Base-by-base conservation (phyloP, 192 early-diverging fungal species). In the Coemansia sp. region DNA sequence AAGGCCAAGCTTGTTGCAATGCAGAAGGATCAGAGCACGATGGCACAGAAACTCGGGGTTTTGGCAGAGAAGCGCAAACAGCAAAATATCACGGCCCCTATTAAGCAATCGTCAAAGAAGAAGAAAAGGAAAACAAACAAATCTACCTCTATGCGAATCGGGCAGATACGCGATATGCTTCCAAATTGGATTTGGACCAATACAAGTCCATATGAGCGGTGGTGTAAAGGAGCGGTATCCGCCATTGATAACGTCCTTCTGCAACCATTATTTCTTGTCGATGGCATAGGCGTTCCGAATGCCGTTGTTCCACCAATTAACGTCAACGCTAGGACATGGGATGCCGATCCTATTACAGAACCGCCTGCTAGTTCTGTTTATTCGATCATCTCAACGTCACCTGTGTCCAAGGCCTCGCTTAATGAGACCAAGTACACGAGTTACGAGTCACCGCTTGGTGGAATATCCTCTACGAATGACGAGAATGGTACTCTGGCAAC, bases 61-160 rank as follows among this genome's bases (percentile, higher is more conserved):
- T n/a, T 75, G 61, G 59, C 54, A 8, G 58, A 56, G 22, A 75
- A 75, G 55, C 65, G 71, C 27, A 65, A 56, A 30, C 63, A 60
- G 34, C 32, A 51, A 25, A 49, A 4, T 14, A 4, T 51, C 4
- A 24, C 38, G 0, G 28, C 31, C 3, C 0, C 22, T 32, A 21
- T 49, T 1, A 38, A 38, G 8, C 6, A 38, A 38, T 7, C 10
- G 1, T 9, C 34, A 38, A 38, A 38, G 34, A 53, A 53, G 7
- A 58, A 44, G 57, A 23, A 28, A 48, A 51, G 47, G 27, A 6
- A 14, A 21, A 23, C 5, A 12, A 4, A 7, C 24, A 1, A 14
- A 16, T 23, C 16, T 8, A 53, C 22, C 10, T 27, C 3, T 7
- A 54, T 26, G 4, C 3, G 7, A 25, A 18, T 54, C 54, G n/a